Base-by-base conservation (phyloP, 2,329 filamentous ascomycete genomes). In the Calonectria pseudoreteaudii region DNA sequence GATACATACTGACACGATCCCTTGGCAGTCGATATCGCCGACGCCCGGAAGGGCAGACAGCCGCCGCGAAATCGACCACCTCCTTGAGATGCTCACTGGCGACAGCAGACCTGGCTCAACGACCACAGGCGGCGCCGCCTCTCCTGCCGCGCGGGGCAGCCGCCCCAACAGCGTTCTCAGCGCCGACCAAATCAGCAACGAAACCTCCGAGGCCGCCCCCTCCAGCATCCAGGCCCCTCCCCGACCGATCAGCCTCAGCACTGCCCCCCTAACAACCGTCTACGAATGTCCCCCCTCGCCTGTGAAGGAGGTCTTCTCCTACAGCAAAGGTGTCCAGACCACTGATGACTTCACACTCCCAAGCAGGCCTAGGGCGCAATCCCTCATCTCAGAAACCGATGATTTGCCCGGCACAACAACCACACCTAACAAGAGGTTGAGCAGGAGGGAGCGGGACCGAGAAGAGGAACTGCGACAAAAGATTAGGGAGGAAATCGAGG, bases 261-360 rank as follows among this genome's bases (percentile, higher is more conserved):
- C 95, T 1, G 92, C 91, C 14, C 90, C 94, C 10, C 88, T 95
- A 68, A 92, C 93, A 23, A 95, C 94, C 41, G 91, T 97, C 74
- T 95, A 94, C 85, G 96, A 98, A 84, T 94, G 92, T 76, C 92
- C 94, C 2, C 93, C 94, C 1, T 93, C 92, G 26, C 92, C 93
- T 41, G 91, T 93, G 70, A 91, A 93, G 77, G 97, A 99, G 84
- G 89, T 98, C 73, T 95, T 98, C 82, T 98, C 95, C 68, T 99
- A 99, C 88, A 98, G 94, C 89, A 98, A 98, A 87, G 96, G 93
- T 70, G 95, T 98, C 28, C 97, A 99, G 85, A 98, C 97, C 20
- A 92, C 93, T 28, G 94, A 95, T 80, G 92, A 93, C 75, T 94
- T 94, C 91, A 87, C 89, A 23, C 87, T 88, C 71, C 86, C 90